Base-by-base conservation (phyloP, 768 basidiomycete genomes). In the Mycena alexandri region DNA sequence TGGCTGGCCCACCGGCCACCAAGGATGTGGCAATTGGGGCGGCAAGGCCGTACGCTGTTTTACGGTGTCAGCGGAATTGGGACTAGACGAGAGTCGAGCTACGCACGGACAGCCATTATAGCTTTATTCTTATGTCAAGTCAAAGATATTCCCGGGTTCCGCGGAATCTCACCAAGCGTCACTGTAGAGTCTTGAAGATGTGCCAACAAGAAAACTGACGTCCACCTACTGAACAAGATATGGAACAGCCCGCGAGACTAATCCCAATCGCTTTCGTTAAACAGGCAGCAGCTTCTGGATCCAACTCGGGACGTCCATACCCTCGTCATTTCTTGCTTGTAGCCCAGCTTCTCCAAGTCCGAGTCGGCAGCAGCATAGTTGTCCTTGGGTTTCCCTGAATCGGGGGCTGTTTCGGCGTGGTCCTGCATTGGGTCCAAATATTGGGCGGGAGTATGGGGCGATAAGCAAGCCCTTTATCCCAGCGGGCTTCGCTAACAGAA, bases 21-120 rank as follows among this genome's bases (percentile, higher is more conserved):
- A 89, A 78, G 14, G 85, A 85, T 0, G 88, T 89, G 1, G 84
- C 84, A 51, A 89, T 82, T 17, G 88, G 88, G 1, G 86, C 83
- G 7, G 84, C 78, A n/a, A 89, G 81, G 19, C 84, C 86, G 64
- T 82, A 89, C 9, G 88, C 88, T 89, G 60, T 46, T 87, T 77
- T 70, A n/a, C n/a, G n/a, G n/a, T n/a, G n/a, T n/a, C n/a, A n/a
- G n/a, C n/a, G n/a, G n/a, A n/a, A n/a, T n/a, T n/a, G n/a, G n/a
- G n/a, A n/a, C n/a, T n/a, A n/a, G n/a, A n/a, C n/a, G n/a, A n/a
- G n/a, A n/a, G n/a, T n/a, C n/a, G n/a, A n/a, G n/a, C n/a, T n/a
- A n/a, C n/a, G n/a, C n/a, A 88, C 88, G 88, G 64, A 89, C 87
- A 34, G 88, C 87, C 80, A 88, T 84, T 36, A 89, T 89, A 12